Evolutionary conservation across 2,329 filamentous ascomycete genomes (phyloP).

Genomic region (Gaeumannomyces sp.): DNA sequence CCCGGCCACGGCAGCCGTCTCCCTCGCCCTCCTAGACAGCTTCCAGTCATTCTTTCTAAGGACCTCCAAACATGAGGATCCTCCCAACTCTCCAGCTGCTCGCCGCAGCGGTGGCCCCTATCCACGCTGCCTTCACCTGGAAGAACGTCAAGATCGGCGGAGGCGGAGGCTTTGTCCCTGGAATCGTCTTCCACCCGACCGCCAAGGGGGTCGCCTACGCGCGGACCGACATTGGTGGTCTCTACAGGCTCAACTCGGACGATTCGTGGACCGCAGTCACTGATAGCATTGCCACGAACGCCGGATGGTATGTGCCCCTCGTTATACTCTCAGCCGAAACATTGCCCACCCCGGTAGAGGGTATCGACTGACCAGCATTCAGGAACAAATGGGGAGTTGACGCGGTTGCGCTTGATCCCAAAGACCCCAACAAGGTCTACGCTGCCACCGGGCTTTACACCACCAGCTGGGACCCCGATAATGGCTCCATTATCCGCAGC

Average conservation of each 20-base stretch:
- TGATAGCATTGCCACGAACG: slow-evolving; percentile 36
- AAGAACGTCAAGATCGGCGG: slow-evolving; percentile 47
- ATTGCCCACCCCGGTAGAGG: not conserved
- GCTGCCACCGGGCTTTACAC: slow-evolving; percentile 53
- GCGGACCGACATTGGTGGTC: slow-evolving; percentile 51
- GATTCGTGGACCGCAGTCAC: slow-evolving; percentile 50
- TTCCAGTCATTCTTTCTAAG: not conserved
- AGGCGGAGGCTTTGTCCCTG: slow-evolving; percentile 50
- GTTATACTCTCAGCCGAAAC: not conserved
- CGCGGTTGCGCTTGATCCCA: slow-evolving; percentile 48
- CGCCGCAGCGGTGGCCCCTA: slow-evolving; percentile 18
- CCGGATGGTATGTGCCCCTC: slow-evolving; percentile 33
- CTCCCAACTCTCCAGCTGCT: not conserved
- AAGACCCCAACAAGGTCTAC: slow-evolving; percentile 45
- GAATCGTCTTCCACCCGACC: slow-evolving; percentile 51
- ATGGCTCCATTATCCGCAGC: slow-evolving; percentile 47
- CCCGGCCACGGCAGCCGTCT: not conserved
- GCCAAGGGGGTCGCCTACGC: slow-evolving; percentile 46
- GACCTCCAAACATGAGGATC: slow-evolving; percentile 1
- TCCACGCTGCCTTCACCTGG: slow-evolving; percentile 34
- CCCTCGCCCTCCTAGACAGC: too few species aligned
- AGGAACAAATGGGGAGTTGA: slow-evolving; percentile 53
- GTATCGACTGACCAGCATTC: not conserved
- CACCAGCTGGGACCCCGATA: slow-evolving; percentile 52
- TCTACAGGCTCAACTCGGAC: slow-evolving; percentile 48